Base-by-base conservation (phyloP, 225 moss, liverwort and hornwort genomes). In the Marchantia paleacea region DNA sequence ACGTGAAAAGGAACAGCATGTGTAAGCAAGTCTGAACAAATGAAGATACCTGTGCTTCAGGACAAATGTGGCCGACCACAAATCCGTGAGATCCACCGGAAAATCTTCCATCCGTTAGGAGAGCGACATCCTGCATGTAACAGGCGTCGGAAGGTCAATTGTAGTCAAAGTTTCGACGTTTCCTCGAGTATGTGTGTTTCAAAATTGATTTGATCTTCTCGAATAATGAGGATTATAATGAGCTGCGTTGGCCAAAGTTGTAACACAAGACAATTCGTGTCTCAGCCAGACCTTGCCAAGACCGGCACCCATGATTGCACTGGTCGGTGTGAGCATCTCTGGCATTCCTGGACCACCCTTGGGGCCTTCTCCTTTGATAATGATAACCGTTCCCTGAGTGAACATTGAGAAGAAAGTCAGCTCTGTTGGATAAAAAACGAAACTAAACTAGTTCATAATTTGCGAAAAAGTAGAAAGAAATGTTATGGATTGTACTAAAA, bases 341-440 rank as follows among this genome's bases (percentile, higher is more conserved):
- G 97, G 97, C 97, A 97, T 97, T 50, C 97, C 97, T 18, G 97
- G 97, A 63, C 97, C 97, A 54, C 97, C 95, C 86, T 90, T 85
- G 0, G 97, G 95, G 61, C 97, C 95, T 80, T 95, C 97, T 6
- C 95, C 97, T 3, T 77, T 86, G 29, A 97, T 97, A 10, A 97
- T 90, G 12, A 95, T 84, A 66, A 97, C 97, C 12, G 90, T 84
- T 39, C 95, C 95, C 85, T 89, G 81, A 48, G 26, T 8, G 10
- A 2, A 25, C 30, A 28, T 53, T 24, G 0, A 14, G 22, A 6
- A 64, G 19, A 30, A 64, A 16, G n/a, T 70, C 39, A 80, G 55
- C 29, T 55, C 14, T 15, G 48, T n/a, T 14, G 68, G 19, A 71
- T 10, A 64, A 7, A 48, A 22, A 72, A 11, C 50, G 24, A 13